These are phyloP conservation scores for Dendrobium nobile DNA, from an alignment of 106 monocot species.

Conservation along the genomic window DNA sequence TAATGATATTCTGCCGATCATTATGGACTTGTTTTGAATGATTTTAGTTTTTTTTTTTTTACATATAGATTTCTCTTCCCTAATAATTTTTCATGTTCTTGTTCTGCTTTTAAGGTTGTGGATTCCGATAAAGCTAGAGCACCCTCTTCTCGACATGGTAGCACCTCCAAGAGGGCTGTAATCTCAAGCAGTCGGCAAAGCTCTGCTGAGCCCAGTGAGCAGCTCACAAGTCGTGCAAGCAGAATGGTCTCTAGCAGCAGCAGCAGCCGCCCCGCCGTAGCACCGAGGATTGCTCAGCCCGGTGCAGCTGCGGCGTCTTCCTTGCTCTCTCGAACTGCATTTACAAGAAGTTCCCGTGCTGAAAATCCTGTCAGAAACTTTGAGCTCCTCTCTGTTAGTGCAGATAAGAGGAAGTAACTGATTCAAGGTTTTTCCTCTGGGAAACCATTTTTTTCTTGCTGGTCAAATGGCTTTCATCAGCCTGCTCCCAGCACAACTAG, in stretches of 20 bases:
- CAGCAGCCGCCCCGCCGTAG: conserved; percentile 25
- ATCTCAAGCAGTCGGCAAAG: conserved; percentile 19
- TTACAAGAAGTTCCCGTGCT: conserved; percentile 12
- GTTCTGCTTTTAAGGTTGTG: conserved; percentile 9
- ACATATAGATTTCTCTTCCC: background rate
- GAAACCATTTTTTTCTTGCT: background rate
- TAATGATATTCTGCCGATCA: background rate
- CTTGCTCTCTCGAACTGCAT: conserved; percentile 28
- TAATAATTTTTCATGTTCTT: background rate
- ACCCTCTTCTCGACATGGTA: conserved; percentile 47
- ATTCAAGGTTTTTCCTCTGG: background rate
- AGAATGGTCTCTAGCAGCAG: conserved; percentile 34
- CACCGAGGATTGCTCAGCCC: conserved; percentile 31
- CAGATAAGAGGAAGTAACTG: conserved; percentile 46
- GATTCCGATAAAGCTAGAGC: conserved; percentile 33
- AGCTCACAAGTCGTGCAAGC: conserved; percentile 22
- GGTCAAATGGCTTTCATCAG: too few species aligned
- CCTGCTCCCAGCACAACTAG: too few species aligned
- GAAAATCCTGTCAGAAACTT: conserved; percentile 37
- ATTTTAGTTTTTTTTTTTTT: background rate
- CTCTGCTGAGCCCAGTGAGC: conserved; percentile 35
- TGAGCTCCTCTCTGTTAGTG: conserved; percentile 45
- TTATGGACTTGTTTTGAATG: background rate
- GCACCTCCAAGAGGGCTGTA: conserved; percentile 53
- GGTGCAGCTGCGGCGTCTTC: conserved; percentile 20